Evolutionary conservation across 2,329 filamentous ascomycete species (phyloP), one percentile per base, ranked within the genome.

Genomic region (Lecanicillium sp.): DNA sequence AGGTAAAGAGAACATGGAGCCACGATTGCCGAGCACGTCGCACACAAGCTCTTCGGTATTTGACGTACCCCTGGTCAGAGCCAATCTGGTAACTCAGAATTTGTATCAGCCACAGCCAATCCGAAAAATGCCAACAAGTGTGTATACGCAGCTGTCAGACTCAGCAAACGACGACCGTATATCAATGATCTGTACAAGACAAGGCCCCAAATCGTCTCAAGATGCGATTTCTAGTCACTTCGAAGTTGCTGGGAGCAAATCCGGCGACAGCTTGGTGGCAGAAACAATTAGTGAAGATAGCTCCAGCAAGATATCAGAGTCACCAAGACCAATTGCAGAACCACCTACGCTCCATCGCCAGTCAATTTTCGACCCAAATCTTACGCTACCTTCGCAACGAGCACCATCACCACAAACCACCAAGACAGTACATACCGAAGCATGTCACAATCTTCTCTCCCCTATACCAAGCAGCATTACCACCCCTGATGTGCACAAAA

Each of bases 91-190:
- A 17, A 17, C 20, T 9, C 40, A 40, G 6, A 38, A 14, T 33
- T 33, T 49, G 9, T 35, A 49, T 49, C 48, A 24, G 14, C 37
- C 48, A 5, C 40, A 44, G n/a, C 45, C 45, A 17, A 48, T 42
- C 17, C 17, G 38, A n/a, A 17, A 26, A 14, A 29, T 48, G 45
- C 45, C 30, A 14, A 37, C n/a, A 23, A 37, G 30, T 4, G 14
- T 48, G 5, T 48, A 37, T 15, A 26, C 21, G 8, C 17, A 23
- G 6, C 15, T 48, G 8, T 27, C 38, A 11, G 17, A 36, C 14
- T 42, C 19, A 3, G 38, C 19, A 14, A 26, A 37, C 3, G 7
- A 24, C n/a, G n/a, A n/a, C n/a, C n/a, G n/a, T n/a, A n/a, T n/a
- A n/a, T n/a, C n/a, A n/a, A n/a, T n/a, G n/a, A n/a, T n/a, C n/a